These are phyloP conservation scores for Thinopyrum obtusiflorum DNA, from an alignment of 202 grass and related monocot species.

Conservation along the genomic window DNA sequence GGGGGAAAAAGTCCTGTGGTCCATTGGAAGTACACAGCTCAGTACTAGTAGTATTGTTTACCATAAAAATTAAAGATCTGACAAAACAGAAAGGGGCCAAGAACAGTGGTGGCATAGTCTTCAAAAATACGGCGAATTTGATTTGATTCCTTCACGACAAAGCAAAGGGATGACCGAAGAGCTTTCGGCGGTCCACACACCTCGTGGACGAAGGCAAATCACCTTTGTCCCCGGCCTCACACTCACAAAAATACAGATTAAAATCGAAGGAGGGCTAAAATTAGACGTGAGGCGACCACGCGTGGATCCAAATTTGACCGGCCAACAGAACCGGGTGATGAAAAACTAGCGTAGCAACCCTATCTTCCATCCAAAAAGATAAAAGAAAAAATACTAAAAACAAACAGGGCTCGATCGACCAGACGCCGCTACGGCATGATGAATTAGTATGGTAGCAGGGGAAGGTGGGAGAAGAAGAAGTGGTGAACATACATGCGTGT, in stretches of 20 bases:
- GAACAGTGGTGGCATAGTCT: neutral
- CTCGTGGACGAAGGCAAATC: neutral
- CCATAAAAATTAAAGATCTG: neutral
- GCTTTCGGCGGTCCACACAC: no score
- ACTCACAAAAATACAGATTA: neutral
- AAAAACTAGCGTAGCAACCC: neutral
- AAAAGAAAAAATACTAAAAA: no score
- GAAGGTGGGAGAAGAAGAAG: no score
- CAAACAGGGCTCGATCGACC: no score
- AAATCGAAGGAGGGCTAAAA: neutral
- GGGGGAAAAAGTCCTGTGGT: neutral
- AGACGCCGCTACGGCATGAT: neutral
- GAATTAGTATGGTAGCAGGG: neutral
- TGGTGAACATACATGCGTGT: no score
- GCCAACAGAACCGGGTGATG: neutral
- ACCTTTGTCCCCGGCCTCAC: neutral
- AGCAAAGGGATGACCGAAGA: no score
- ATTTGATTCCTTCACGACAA: no score
- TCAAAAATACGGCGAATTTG: constrained; percentile 3
- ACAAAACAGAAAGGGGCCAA: neutral
- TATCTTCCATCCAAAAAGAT: no score
- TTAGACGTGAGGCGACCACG: neutral
- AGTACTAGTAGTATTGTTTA: no score
- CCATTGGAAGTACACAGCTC: neutral
- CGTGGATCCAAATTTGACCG: neutral